Conservation (phyloP, 148 eudicot genomes). For the Polygonum maritimum region DNA sequence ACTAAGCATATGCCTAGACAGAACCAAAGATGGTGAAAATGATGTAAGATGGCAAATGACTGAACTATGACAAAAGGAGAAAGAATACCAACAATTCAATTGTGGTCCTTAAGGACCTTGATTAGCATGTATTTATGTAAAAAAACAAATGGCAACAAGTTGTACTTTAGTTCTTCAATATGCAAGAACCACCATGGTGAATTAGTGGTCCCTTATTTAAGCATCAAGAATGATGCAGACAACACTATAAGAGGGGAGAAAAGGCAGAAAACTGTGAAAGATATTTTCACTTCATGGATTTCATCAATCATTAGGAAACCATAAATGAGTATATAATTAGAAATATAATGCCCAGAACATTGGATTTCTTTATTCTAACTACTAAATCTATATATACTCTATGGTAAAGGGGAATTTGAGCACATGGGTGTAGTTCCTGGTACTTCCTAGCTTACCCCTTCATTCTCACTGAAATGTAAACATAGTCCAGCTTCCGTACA, state of each 20-base stretch:
- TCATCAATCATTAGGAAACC: background rate
- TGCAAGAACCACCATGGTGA: constrained; percentile 17
- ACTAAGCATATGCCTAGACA: background rate
- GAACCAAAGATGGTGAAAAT: background rate
- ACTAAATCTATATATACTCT: background rate
- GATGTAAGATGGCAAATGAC: background rate
- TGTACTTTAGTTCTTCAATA: background rate
- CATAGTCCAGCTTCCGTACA: background rate
- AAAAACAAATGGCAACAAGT: background rate
- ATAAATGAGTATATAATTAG: background rate
- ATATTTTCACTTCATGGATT: constrained; percentile 7
- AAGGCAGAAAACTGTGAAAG: background rate
- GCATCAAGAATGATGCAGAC: constrained; percentile 9
- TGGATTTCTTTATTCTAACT: background rate
- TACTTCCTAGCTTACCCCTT: background rate
- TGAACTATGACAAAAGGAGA: background rate
- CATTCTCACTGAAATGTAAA: background rate
- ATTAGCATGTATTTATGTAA: background rate
- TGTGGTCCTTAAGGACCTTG: constrained; percentile 4
- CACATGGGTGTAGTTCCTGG: background rate
- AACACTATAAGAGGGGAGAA: constrained; percentile 2
- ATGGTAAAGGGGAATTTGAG: background rate
- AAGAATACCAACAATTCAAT: background rate
- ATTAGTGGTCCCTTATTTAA: constrained; percentile 24
- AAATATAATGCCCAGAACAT: background rate